Evolutionary conservation across 352 stramenopile genomes (phyloP).

Genomic region (Phytopythium kandeliae): DNA sequence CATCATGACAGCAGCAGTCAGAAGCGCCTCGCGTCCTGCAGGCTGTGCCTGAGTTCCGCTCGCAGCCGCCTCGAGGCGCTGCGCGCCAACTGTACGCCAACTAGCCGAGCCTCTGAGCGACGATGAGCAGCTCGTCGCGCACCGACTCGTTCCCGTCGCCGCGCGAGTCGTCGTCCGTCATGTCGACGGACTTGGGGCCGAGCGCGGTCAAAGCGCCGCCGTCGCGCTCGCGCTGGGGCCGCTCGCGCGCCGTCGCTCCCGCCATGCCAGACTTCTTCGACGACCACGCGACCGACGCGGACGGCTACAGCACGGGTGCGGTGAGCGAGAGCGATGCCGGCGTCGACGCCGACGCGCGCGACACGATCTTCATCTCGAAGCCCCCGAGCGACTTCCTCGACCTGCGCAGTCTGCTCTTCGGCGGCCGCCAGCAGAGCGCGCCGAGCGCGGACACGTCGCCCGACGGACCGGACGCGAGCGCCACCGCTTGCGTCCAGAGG

Average conservation of each 20-base stretch:
- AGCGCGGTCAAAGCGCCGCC: not conserved
- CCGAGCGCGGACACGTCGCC: not conserved
- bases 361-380: constrained; percentile 7
- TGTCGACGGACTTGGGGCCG: not conserved
- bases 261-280: constrained; percentile 3
- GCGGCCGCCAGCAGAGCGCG: not conserved
- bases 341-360: constrained; percentile 1
- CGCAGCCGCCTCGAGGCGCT: too few species aligned
- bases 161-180: not conserved
- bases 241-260: constrained; percentile 2
- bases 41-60: too few species aligned
- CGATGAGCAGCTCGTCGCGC: constrained; percentile 6
- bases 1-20: too few species aligned
- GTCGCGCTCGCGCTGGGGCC: constrained; percentile 1
- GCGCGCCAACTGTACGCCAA: too few species aligned
- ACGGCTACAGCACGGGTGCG: not conserved
- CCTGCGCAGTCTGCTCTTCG: constrained; percentile 4
- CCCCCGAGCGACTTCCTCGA: constrained; percentile 4
- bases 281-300: not conserved
- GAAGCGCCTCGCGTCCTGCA: too few species aligned
- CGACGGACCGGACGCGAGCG: not conserved
- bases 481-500: not conserved
- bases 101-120: not conserved
- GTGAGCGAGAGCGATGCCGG: not conserved
- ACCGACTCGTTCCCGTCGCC: constrained; percentile 2